A percentile compares a stretch with the other conserved stretches of the same genome.
Evolutionary conservation across 2,329 filamentous ascomycete species (phyloP).

Genomic region (Colletotrichum euphorbiae): DNA sequence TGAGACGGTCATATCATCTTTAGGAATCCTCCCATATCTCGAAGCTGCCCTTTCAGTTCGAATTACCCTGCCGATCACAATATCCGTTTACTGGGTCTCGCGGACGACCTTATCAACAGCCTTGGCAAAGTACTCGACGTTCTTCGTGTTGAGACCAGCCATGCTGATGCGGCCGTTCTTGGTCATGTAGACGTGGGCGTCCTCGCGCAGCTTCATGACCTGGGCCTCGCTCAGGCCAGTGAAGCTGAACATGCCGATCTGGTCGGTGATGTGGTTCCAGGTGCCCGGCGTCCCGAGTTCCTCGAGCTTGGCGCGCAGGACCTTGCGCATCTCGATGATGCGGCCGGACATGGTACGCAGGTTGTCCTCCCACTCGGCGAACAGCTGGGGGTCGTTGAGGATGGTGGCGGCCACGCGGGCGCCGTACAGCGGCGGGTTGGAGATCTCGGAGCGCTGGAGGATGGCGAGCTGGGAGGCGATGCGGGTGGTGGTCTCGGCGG

Average conservation of each 20-base stretch:
- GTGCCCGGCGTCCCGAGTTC: constrained; percentile 85
- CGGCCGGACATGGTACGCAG: constrained; percentile 93
- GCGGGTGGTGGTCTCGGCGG: constrained; percentile 68
- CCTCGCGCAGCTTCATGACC: constrained; percentile 75
- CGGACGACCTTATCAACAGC: constrained; percentile 88
- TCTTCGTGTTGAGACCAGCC: constrained; percentile 94
- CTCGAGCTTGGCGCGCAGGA: constrained; percentile 83
- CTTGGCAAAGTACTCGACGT: constrained; percentile 92
- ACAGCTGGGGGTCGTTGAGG: constrained; percentile 84
- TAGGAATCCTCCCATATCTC: neutral
- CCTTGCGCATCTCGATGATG: constrained; percentile 91
- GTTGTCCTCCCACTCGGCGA: constrained; percentile 92
- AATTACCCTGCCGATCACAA: neutral
- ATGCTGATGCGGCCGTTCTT: constrained; percentile 99
- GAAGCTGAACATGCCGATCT: constrained; percentile 99
- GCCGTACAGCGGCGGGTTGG: constrained; percentile 94
- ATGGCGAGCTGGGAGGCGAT: constrained; percentile 92
- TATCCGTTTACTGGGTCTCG: constrained; percentile 50
- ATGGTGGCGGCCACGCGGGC: constrained; percentile 88
- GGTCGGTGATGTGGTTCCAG: constrained; percentile 97
- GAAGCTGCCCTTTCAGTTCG: neutral
- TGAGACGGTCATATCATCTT: constrained; percentile 15
- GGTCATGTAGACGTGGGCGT: constrained; percentile 88
- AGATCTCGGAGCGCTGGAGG: constrained; percentile 96
- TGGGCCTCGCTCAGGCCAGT: constrained; percentile 82